phyloP scores from a whole-genome alignment of 1,284 basidiomycete genomes.

The Xerocomus nothofagi region DNA sequence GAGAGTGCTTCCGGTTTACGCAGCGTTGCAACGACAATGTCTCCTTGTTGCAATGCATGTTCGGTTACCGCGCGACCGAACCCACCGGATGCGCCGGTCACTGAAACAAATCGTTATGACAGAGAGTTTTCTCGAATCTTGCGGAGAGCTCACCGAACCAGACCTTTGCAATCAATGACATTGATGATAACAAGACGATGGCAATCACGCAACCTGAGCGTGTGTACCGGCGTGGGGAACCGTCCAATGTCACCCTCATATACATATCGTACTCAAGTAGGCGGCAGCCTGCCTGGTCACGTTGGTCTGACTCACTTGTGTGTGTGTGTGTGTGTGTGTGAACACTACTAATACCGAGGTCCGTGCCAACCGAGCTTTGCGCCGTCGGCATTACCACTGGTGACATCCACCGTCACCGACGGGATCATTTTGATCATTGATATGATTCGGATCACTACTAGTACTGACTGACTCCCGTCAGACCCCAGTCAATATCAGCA shows the following conservation, averaged over 20 bases:
- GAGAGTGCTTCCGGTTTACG: slow-evolving; percentile 19
- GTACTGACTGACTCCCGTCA: too few species aligned
- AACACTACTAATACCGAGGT: too few species aligned
- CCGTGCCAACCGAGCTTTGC: too few species aligned
- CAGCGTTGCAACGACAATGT: slow-evolving; percentile 28
- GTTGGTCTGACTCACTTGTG: neutral
- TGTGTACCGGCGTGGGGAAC: slow-evolving; percentile 1
- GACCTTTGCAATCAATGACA: slow-evolving; percentile 19
- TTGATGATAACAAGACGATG: slow-evolving; percentile 3
- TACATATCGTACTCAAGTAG: neutral
- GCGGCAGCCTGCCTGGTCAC: too few species aligned
- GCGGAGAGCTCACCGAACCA: slow-evolving; percentile 27
- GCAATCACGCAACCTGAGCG: too few species aligned
- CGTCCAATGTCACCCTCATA: neutral
- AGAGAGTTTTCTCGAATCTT: neutral
- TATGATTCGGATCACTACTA: too few species aligned
- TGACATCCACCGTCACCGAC: too few species aligned
- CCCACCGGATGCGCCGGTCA: slow-evolving; percentile 30
- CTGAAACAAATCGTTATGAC: slow-evolving; percentile 9
- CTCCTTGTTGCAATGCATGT: slow-evolving; percentile 24
- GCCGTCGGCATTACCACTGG: too few species aligned
- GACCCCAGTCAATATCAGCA: too few species aligned
- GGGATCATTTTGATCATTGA: too few species aligned
- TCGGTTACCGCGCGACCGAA: slow-evolving; percentile 30
- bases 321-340: too few species aligned